Conservation (phyloP, 1,139 yeast genomes). For the Geotrichum australiense region DNA sequence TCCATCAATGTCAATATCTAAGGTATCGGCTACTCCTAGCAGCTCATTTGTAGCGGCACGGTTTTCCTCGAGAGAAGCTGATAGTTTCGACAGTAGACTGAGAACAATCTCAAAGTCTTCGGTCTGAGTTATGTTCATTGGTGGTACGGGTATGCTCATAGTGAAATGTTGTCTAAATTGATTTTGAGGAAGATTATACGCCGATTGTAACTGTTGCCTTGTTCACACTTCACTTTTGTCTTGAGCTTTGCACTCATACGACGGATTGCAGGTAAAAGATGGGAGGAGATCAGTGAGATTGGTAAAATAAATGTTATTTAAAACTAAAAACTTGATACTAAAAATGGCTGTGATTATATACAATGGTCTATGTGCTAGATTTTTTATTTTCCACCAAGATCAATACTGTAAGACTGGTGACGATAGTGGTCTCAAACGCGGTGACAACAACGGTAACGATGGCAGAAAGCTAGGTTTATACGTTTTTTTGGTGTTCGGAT, state of each 20-base stretch:
- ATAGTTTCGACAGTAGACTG: constrained; percentile 26
- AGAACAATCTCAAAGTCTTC: constrained; percentile 30
- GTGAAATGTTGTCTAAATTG: not conserved
- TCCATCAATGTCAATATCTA: constrained; percentile 20
- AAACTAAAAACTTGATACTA: no score
- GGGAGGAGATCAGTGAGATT: not conserved
- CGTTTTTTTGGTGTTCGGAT: no score
- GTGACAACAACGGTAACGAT: no score
- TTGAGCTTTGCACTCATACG: no score
- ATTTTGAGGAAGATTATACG: no score
- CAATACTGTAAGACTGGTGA: no score
- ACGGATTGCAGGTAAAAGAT: no score
- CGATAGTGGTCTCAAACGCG: no score
- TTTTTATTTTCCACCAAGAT: no score
- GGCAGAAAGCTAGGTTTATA: no score
- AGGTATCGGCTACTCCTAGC: constrained; percentile 27
- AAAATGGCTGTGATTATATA: not conserved
- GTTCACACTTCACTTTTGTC: no score
- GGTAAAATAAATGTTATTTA: not conserved
- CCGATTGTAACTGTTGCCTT: no score
- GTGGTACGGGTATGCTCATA: constrained; percentile 14
- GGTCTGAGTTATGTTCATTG: constrained; percentile 20
- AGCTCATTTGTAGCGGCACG: constrained; percentile 28
- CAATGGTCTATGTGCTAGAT: not conserved
- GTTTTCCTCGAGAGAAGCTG: constrained; percentile 24